Base-by-base conservation (phyloP, 257 asterid species). In the Petunia secreta region DNA sequence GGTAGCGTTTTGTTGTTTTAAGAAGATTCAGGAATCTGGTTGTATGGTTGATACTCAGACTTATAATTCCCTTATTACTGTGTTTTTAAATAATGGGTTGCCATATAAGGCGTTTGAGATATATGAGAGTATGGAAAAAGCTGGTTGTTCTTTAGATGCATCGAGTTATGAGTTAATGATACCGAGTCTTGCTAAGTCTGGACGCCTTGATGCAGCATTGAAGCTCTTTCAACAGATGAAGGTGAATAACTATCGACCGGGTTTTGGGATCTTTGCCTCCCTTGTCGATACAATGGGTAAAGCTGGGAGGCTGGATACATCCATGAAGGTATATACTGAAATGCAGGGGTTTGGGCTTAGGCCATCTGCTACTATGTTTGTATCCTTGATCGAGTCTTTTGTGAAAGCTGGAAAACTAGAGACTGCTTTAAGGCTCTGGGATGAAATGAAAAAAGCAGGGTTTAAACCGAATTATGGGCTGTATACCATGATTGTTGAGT, bases 21-120 rank as follows among this genome's bases (percentile, higher is more conserved):
- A 91, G 91, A 96, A 94, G 81, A 91, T 91, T 83, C 97, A 91
- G 84, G 98, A 95, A 75, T 85, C 91, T 63, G 93, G 81, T 67
- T 91, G 92, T 55, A 83, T 89, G 79, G 89, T 96, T 60, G 97
- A 94, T 78, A 92, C 90, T 6, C 85, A 83, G 50, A 91, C 99
- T 0, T 92, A 93, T 79, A 96, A 94, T 85, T 88, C 96, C 4
- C 93, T 96, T 43, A 91, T 96, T 75, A 89, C 92, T 66, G 69
- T 94, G 92, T 96, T 96, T 83, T 80, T 94, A 44, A 90, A 87
- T 7, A 96, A 89, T 84, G 95, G 99, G 65, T 84, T 96, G 57
- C 98, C 98, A 39, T 90, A 91, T 80, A 96, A 96, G 88, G 97
- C 99, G 3, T 96, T 94, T 89, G 99, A 96, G 91, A 89, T 94